Evolutionary conservation across 129 eudicot species (phyloP), one percentile per base, ranked within the genome.

Genomic region (Flaveria sonorensis): DNA sequence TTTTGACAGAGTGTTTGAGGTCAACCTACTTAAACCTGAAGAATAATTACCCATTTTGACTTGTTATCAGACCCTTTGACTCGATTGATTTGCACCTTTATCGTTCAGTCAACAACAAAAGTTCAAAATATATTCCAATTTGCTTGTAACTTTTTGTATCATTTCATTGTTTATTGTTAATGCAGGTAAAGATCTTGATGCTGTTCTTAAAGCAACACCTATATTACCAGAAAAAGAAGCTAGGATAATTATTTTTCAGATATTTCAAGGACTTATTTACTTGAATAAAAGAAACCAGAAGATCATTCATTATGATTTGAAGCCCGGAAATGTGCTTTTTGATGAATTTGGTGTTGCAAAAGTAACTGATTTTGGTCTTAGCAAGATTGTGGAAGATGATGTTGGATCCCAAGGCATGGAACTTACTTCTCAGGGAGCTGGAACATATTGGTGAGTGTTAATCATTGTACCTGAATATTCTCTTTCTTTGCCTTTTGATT

Each of bases 391-490:
- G 81, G 98, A 94, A 87, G 97, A 91, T 60, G 96, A 94, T 86
- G 98, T 94, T 76, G 98, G 98, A 64, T 91, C 98, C 62, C 97
- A 87, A 86, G 98, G 98, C 69, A 94, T 94, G 98, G 98, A 94
- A 81, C 98, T 94, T 81, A 94, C 98, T 24, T 94, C 98, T 16
- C 98, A 94, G 82, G 98, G 98, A 62, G 98, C 98, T 71, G 98
- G 98, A 83, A 94, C 98, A 10, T 94, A 94, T 83, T 94, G 98
- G 98, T 94, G 71, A 91, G 93, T 73, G 48, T 60, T 60, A 68
- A 18, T 23, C 15, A 13, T 64, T 32, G 30, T 69, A 53, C 69
- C 48, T 43, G 48, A 46, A 2, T 59, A 55, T 13, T 1, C 50
- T 50, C 75, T 32, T 68, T 10, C 21, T 11, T 45, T 68, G 47